Evolutionary conservation across 192 early-diverging fungal species (phyloP).

Genomic region (Backusella tarrabulga): DNA sequence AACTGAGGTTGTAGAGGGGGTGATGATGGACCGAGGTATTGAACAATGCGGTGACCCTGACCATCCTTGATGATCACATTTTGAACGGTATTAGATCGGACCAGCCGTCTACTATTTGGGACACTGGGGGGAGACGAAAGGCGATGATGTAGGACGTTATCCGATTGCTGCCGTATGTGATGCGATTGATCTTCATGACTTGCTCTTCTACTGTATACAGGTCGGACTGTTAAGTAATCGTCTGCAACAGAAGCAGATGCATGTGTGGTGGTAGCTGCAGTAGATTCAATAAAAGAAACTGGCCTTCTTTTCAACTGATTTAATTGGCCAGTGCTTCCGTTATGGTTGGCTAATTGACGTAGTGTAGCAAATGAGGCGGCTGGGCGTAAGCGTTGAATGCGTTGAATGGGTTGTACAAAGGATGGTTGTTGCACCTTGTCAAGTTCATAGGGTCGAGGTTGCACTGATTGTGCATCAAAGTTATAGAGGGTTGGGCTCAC

Average conservation of each 20-base stretch:
- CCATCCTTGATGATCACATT: slow-evolving; percentile 15
- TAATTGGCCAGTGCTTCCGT: neutral
- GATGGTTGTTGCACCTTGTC: neutral
- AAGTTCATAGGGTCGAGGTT: neutral
- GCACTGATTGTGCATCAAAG: slow-evolving; percentile 9
- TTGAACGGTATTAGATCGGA: slow-evolving; percentile 13
- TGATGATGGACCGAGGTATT: slow-evolving; percentile 4
- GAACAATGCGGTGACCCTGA: slow-evolving; percentile 9
- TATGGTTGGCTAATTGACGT: slow-evolving; percentile 11
- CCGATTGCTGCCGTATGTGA: slow-evolving; percentile 2
- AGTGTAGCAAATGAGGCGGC: slow-evolving; percentile 23
- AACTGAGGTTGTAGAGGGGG: neutral
- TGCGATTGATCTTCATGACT: slow-evolving; percentile 10
- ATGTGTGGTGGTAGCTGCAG: neutral
- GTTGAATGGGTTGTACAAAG: slow-evolving; percentile 3
- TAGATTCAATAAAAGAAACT: slow-evolving; percentile 9
- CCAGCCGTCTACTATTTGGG: neutral
- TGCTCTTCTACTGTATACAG: slow-evolving; percentile 12
- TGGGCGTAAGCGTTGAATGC: slow-evolving; percentile 1
- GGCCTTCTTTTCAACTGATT: neutral
- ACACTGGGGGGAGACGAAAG: neutral
- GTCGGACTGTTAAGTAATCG: slow-evolving; percentile 1
- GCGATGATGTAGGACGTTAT: neutral
- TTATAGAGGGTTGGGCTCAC: neutral
- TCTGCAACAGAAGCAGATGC: neutral